A percentile compares a stretch with the other conserved stretches of the same genome.
These are phyloP conservation scores for Colletotrichum nymphaeae DNA, from an alignment of 2,329 filamentous ascomycete species.

Conservation along the genomic window DNA sequence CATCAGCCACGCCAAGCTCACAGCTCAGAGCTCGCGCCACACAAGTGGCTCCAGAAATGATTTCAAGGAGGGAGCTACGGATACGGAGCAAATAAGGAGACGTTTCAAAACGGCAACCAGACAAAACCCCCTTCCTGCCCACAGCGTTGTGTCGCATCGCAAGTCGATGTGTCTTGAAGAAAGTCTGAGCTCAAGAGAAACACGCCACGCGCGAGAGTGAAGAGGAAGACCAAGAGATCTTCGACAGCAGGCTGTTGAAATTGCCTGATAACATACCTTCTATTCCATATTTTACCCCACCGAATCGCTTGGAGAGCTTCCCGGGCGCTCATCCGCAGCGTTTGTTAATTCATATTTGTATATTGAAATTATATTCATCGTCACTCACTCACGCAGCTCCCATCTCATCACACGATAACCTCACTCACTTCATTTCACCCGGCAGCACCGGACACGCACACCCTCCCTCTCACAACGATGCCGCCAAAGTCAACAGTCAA, in stretches of 20 bases:
- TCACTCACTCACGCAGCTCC: background rate
- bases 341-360: slow-evolving; percentile 2
- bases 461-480: slow-evolving; percentile 3
- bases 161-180: slow-evolving; percentile 10
- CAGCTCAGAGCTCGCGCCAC: background rate
- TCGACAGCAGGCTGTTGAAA: slow-evolving; percentile 36
- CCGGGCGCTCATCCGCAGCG: slow-evolving; percentile 9
- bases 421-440: background rate
- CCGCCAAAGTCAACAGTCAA: slow-evolving; percentile 29
- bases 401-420: background rate
- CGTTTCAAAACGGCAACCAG: slow-evolving; percentile 33
- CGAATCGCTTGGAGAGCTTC: background rate
- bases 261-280: background rate
- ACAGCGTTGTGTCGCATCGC: slow-evolving; percentile 26
- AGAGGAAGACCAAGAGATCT: slow-evolving; percentile 1
- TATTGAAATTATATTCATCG: background rate
- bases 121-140: slow-evolving; percentile 21
- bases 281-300: background rate
- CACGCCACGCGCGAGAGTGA: background rate
- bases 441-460: background rate
- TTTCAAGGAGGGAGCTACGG: slow-evolving; percentile 21
- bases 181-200: slow-evolving; percentile 2
- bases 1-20: slow-evolving; percentile 1
- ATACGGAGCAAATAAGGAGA: slow-evolving; percentile 24
- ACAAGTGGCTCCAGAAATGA: background rate